These are phyloP conservation scores for Dillenia suffruticosa DNA, from an alignment of 164 flowering plant species.

Conservation along the genomic window DNA sequence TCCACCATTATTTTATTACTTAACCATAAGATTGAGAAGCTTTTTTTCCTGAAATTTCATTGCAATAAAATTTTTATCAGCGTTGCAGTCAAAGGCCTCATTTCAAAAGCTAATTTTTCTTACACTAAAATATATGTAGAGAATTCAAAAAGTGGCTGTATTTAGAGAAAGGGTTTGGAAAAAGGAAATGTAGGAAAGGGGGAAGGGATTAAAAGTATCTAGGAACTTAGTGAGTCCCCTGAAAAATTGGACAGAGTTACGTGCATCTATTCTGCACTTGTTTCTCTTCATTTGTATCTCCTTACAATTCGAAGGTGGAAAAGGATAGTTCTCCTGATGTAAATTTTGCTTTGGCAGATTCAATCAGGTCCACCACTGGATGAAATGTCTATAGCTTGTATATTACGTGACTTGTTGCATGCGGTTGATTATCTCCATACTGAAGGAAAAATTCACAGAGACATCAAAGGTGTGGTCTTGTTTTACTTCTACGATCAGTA, in stretches of 20 bases:
- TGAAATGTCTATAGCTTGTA: conserved; percentile 92
- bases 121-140: not conserved
- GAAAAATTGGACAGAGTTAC: not conserved
- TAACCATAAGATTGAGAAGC: not conserved
- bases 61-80: not conserved
- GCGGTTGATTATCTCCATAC: conserved; percentile 93
- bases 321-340: conserved; percentile 1
- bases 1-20: not conserved
- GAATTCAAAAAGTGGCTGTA: not conserved
- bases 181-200: not conserved
- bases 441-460: conserved; percentile 98
- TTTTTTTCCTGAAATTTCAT: not conserved
- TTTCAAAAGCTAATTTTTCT: too few species aligned
- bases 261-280: conserved; percentile 1
- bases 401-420: conserved; percentile 90
- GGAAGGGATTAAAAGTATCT: not conserved
- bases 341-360: conserved; percentile 47
- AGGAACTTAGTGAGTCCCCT: not conserved
- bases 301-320: too few species aligned
- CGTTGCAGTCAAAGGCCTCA: not conserved
- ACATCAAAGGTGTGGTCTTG: conserved; percentile 70
- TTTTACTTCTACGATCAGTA: too few species aligned
- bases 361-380: conserved; percentile 91
- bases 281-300: conserved; percentile 2
- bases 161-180: not conserved